Evolutionary conservation across 129 eudicot species (phyloP).

Genomic region (Solidago caesia): DNA sequence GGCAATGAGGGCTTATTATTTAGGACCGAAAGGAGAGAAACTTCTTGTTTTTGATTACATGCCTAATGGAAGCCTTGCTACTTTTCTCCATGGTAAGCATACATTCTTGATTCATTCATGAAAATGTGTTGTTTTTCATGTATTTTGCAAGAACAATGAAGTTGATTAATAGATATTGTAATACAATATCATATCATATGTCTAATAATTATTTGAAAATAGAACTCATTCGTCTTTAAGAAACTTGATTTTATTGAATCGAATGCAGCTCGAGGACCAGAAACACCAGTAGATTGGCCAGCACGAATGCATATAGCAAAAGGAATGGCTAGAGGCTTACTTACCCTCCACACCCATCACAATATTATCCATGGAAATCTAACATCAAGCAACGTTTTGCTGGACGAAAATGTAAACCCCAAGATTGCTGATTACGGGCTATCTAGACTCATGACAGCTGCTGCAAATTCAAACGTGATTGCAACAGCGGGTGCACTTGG

Average conservation of each 20-base stretch:
- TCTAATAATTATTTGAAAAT: neutral
- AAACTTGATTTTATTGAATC: conserved; percentile 8
- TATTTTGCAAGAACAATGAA: neutral
- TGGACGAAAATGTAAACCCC: conserved; percentile 31
- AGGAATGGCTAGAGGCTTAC: conserved; percentile 70
- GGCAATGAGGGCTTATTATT: conserved; percentile 79
- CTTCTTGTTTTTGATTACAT: conserved; percentile 91
- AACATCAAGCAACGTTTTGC: conserved; percentile 39
- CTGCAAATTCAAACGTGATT: conserved; percentile 41
- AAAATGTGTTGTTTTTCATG: too few relatives aligned
- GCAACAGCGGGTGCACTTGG: conserved; percentile 46
- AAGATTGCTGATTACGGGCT: conserved; percentile 37
- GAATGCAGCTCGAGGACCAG: conserved; percentile 80
- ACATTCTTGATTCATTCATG: neutral
- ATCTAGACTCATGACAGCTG: conserved; percentile 42
- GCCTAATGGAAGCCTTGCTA: conserved; percentile 75
- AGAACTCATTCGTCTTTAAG: neutral
- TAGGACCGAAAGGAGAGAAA: conserved; percentile 94
- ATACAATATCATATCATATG: too few relatives aligned
- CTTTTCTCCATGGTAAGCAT: conserved; percentile 69
- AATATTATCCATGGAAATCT: conserved; percentile 51
- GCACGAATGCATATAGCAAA: conserved; percentile 69
- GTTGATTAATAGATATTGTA: too few relatives aligned
- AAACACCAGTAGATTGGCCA: conserved; percentile 66
- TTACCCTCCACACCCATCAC: conserved; percentile 65